These are phyloP conservation scores for Sanguinoderma infundibulare DNA, from an alignment of 1,284 basidiomycete species.

Conservation along the genomic window DNA sequence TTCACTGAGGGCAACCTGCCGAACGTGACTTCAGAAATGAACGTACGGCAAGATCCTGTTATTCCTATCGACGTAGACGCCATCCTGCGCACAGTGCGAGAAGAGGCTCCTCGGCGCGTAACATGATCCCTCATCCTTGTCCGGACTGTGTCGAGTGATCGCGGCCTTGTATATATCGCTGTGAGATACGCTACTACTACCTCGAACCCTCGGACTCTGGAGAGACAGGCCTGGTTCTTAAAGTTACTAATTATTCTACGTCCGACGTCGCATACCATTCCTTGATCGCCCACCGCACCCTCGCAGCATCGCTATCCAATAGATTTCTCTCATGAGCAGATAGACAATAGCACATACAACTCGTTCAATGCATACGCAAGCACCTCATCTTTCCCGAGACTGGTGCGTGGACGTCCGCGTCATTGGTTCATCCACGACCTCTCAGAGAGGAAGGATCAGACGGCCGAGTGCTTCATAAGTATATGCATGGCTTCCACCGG, in stretches of 20 bases:
- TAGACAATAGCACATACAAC: neutral
- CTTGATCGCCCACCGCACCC: neutral
- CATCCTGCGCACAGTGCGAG: constrained; percentile 47
- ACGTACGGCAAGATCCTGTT: constrained; percentile 41
- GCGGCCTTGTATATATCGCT: constrained; percentile 1
- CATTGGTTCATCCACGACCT: too few species aligned
- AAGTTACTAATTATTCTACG: neutral
- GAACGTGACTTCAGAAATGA: constrained; percentile 40
- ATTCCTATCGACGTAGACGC: constrained; percentile 55
- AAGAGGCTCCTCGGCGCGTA: constrained; percentile 30
- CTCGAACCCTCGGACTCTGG: neutral
- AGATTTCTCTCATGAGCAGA: neutral
- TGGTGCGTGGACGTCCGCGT: too few species aligned
- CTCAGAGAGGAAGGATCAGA: too few species aligned
- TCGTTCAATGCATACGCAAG: too few species aligned
- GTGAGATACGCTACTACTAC: neutral
- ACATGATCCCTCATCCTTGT: neutral
- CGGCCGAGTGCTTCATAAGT: too few species aligned
- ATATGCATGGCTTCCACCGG: too few species aligned
- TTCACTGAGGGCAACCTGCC: constrained; percentile 38
- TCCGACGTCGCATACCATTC: neutral
- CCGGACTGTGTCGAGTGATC: neutral
- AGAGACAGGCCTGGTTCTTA: neutral
- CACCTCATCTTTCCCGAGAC: too few species aligned
- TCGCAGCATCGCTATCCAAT: neutral